Evolutionary conservation across 1,284 basidiomycete genomes (phyloP), one percentile per base, ranked within the genome.

Genomic region (Violaceomyces palustris): DNA sequence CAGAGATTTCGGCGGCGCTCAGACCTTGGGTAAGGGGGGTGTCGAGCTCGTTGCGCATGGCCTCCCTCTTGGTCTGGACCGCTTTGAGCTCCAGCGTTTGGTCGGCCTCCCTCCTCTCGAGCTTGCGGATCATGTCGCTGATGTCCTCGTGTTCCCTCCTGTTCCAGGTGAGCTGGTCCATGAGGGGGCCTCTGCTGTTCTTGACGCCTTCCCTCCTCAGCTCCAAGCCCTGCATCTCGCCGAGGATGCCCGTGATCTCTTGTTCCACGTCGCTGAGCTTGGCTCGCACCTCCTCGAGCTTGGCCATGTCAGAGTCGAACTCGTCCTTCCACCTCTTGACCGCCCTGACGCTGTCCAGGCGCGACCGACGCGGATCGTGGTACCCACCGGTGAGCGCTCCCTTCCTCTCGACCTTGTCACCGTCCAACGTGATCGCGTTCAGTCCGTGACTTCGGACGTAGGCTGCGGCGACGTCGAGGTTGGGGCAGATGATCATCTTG

Each of bases 321-420:
- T 85, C 86, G 2, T 77, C 75, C 34, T 83, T 80, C 88, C 90
- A 96, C 6, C 78, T 79, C 57, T 83, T 82, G 33, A 92, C 83
- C 33, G 78, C 79, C 63, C 85, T 85, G 72, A 93, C 85, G 0
- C 83, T 84, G 65, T 97, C 92, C 31, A 98, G 83, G 9, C 93
- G 83, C 5, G 89, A 93, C 30, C 88, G 80, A 6, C 87, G 82
- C 18, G 90, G 79, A 74, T 98, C 93, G 74, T 97, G 88, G 75
- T 87, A 98, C 3, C 94, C 94, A 60, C 94, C 94, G 0, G 91
- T 94, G 29, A 98, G 76, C 1, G 92, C 84, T 61, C 94, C 94
- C 73, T 93, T 96, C 43, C 92, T 83, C 73, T 98, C 93, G 31
- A 94, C 91, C 68, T 91, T 91, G 78, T 99, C 94, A 42, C 94